Percentiles rank a stretch among this genome's conserved stretches.
Evolutionary conservation across 1,284 basidiomycete species (phyloP).

Genomic region (Moniliophthora roreri): DNA sequence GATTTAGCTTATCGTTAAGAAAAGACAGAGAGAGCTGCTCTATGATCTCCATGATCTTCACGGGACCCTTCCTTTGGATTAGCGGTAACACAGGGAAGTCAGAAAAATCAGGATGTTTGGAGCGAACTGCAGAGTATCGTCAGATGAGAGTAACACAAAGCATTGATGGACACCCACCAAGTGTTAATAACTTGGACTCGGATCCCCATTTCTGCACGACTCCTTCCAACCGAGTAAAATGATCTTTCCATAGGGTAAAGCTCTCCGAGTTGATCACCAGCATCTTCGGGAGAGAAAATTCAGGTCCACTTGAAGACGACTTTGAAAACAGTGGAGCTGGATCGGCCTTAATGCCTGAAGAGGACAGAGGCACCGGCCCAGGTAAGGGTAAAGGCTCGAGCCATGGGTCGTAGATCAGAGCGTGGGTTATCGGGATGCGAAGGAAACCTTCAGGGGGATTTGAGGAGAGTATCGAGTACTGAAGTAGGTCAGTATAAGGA

Average conservation of each 20-base stretch:
- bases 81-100: conserved; percentile 53
- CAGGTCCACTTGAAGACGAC: conserved; percentile 12
- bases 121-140: conserved; percentile 37
- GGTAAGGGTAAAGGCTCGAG: conserved; percentile 68
- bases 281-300: conserved; percentile 35
- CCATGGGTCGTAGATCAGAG: conserved; percentile 76
- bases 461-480: conserved; percentile 57
- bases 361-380: conserved; percentile 38
- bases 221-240: conserved; percentile 58
- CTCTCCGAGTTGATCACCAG: conserved; percentile 72
- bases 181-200: conserved; percentile 46
- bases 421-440: conserved; percentile 52
- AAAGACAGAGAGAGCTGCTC: conserved; percentile 46
- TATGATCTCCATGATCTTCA: conserved; percentile 40
- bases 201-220: conserved; percentile 55
- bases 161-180: too few relatives aligned
- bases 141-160: background rate
- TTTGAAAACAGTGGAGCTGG: conserved; percentile 9
- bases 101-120: conserved; percentile 56
- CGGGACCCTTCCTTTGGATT: conserved; percentile 33
- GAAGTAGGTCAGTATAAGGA: background rate
- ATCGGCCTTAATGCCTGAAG: background rate
- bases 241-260: conserved; percentile 74
- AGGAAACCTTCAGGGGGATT: conserved; percentile 38
- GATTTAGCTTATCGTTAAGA: conserved; percentile 40